These are phyloP conservation scores for Dianthus caryophyllus DNA, from an alignment of 148 eudicot species.

Conservation along the genomic window DNA sequence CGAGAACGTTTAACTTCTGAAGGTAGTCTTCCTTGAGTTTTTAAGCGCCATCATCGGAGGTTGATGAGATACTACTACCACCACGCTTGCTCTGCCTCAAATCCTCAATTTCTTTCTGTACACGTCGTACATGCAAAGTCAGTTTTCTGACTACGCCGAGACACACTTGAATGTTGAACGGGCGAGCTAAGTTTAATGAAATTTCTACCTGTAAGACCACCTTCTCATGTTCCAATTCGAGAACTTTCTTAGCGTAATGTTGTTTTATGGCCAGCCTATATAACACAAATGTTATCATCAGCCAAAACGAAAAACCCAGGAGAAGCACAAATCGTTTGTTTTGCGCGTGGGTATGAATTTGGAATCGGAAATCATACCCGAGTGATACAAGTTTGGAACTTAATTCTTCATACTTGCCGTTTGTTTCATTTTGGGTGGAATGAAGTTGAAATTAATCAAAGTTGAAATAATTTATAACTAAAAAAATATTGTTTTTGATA, in stretches of 20 bases:
- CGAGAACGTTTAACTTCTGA: constrained; percentile 80
- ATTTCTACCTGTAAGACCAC: constrained; percentile 62
- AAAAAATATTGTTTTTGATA: too few relatives aligned
- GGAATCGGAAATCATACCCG: too few relatives aligned
- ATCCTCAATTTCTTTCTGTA: constrained; percentile 68
- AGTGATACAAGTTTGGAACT: too few relatives aligned
- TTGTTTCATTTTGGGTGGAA: too few relatives aligned
- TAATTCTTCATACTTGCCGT: too few relatives aligned
- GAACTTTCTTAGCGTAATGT: constrained; percentile 88
- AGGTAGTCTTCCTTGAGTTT: constrained; percentile 90
- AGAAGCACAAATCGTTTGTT: too few relatives aligned
- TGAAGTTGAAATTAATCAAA: too few relatives aligned
- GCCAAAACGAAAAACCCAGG: neutral
- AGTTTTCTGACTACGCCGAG: neutral
- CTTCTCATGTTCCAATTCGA: constrained; percentile 84
- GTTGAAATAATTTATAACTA: too few relatives aligned
- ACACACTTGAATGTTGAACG: neutral
- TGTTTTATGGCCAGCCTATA: constrained; percentile 88
- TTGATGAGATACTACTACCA: constrained; percentile 62
- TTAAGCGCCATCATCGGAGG: constrained; percentile 72
- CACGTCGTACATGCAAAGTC: too few relatives aligned
- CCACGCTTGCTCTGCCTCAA: constrained; percentile 68
- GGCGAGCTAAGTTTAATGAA: neutral
- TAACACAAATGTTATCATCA: neutral
- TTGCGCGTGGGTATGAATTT: too few relatives aligned